Evolutionary conservation across 2,329 filamentous ascomycete genomes (phyloP).

Genomic region (Fusarium sp.): DNA sequence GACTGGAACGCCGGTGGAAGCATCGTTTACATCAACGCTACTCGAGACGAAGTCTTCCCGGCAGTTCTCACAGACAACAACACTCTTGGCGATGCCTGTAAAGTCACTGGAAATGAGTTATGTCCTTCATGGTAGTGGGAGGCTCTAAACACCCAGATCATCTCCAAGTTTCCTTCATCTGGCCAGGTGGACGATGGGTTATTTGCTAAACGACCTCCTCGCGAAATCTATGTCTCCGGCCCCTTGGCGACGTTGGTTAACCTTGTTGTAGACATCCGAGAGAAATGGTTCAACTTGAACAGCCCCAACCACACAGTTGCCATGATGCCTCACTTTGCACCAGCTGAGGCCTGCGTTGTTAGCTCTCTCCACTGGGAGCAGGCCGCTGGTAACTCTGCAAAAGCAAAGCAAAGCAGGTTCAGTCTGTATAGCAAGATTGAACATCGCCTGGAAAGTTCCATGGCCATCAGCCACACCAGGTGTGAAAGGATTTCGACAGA

Average conservation of each 20-base stretch:
- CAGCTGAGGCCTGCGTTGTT: slow-evolving; percentile 27
- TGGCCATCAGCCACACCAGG: slow-evolving; percentile 30
- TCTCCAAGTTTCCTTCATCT: slow-evolving; percentile 28
- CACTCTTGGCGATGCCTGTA: slow-evolving; percentile 15
- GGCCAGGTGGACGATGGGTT: slow-evolving; percentile 27
- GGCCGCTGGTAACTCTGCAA: slow-evolving; percentile 23
- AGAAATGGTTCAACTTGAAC: slow-evolving; percentile 26
- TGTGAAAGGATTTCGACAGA: slow-evolving; percentile 30
- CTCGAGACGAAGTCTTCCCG: slow-evolving; percentile 27
- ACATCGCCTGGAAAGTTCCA: slow-evolving; percentile 21
- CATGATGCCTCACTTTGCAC: slow-evolving; percentile 34
- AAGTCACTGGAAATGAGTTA: slow-evolving; percentile 19
- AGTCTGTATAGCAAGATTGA: slow-evolving; percentile 27
- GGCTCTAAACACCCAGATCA: slow-evolving; percentile 29
- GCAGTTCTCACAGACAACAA: slow-evolving; percentile 7
- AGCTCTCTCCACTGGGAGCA: slow-evolving; percentile 37
- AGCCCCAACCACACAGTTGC: slow-evolving; percentile 35
- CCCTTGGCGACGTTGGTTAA: slow-evolving; percentile 18
- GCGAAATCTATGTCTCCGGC: slow-evolving; percentile 24
- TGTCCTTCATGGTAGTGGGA: slow-evolving; percentile 41
- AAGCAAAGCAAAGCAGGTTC: slow-evolving; percentile 20
- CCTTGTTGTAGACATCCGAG: slow-evolving; percentile 28
- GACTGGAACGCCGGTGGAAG: slow-evolving; percentile 36
- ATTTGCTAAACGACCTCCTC: slow-evolving; percentile 22
- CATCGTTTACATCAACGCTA: slow-evolving; percentile 31